Conservation (phyloP, 208 protist species). For the Acanthamoeba royreba region DNA sequence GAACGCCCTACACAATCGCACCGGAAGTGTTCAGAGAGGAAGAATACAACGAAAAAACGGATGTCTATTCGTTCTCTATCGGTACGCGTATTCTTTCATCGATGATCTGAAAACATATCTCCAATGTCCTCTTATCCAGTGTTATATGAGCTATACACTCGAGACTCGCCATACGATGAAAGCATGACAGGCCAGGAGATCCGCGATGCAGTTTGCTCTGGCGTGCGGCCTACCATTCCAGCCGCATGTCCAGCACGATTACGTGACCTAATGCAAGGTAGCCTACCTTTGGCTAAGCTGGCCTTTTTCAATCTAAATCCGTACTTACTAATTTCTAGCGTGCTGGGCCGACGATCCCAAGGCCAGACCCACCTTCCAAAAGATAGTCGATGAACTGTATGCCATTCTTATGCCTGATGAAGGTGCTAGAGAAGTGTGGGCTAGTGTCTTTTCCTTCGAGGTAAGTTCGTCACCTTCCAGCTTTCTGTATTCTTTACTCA, state of each 20-base stretch:
- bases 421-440: not conserved
- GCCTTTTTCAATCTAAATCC: no score
- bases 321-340: not conserved
- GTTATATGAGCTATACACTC: not conserved
- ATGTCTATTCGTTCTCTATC: not conserved
- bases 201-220: not conserved
- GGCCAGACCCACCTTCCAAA: not conserved
- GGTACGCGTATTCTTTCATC: not conserved
- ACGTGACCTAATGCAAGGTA: not conserved
- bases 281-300: not conserved
- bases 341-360: not conserved
- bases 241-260: not conserved
- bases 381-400: not conserved
- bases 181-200: not conserved
- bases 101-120: not conserved
- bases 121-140: not conserved
- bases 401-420: not conserved
- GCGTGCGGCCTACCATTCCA: not conserved
- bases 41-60: slow-evolving; percentile 32
- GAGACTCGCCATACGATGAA: not conserved
- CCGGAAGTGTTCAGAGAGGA: not conserved
- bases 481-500: not conserved
- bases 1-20: not conserved
- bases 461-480: not conserved
- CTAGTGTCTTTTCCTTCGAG: not conserved